Base-by-base conservation (phyloP, 768 basidiomycete species). In the Amanita phalloides region DNA sequence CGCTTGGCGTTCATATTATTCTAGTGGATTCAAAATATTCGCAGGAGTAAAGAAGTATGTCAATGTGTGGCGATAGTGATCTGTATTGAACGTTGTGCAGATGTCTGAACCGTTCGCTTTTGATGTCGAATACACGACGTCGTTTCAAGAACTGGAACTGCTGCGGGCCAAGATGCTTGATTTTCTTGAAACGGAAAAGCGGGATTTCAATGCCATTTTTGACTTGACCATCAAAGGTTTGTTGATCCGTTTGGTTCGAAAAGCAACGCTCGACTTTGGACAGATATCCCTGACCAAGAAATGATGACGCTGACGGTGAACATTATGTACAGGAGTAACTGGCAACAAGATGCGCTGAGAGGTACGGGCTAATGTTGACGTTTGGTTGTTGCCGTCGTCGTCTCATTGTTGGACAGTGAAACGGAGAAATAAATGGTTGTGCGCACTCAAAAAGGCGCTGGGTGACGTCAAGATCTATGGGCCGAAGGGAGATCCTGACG, bases 361-460 rank as follows among this genome's bases (percentile, higher is more conserved):
- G 71, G 82, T 82, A 58, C 20, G 60, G 56, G n/a, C 39, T 7
- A 7, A 23, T 6, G 10, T 41, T 43, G 17, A 17, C 42, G 11
- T 45, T 45, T 47, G 53, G 21, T 50, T 59, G 54, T 55, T 53
- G 49, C 54, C 30, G 42, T 35, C 41, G 48, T 45, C 41, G 48
- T 45, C 14, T 39, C 23, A 38, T 11, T 30, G 28, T 9, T 23
- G 20, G 37, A 26, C 60, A 82, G 83, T 83, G 1, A 82, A 84
- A 66, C 77, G 90, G 50, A 78, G 89, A 33, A 93, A 93, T 71
- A 94, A 90, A 67, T 94, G 90, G 90, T 77, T 93, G 39, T 93
- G 90, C 64, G 85, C 86, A 13, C 72, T 96, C 50, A 94, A 93
- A 66, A 62, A 75, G 42, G 74, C 79, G 45, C 69, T 90, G 54